Base-by-base conservation (phyloP, 2,329 filamentous ascomycete species). In the Blumeriella jaapii region DNA sequence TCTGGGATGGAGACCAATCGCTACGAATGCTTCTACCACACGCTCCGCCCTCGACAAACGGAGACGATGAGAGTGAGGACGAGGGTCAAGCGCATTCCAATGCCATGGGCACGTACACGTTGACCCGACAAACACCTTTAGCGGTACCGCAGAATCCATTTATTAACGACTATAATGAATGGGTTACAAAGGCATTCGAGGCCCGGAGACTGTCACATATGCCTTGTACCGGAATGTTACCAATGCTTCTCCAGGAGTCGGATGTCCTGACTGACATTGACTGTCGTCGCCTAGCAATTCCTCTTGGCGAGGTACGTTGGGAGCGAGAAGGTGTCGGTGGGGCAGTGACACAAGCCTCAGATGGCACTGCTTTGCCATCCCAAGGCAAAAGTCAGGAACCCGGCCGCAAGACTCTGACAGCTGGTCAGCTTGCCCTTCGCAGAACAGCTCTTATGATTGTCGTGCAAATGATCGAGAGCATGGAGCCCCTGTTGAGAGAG, bases 1-100 rank as follows among this genome's bases (percentile, higher is more conserved):
- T 93, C 11, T 95, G 87, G 87, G 87, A 94, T 46, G 80, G 80
- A 4, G 87, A 95, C 59, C 76, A 86, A 54, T 71, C 79, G 9
- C 74, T 94, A 45, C 80, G 87, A 47, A 87, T 86, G 57, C 67
- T 96, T 17, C 68, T 84, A 32, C 83, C 84, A 2, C 83, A 91
- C 54, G 69, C 69, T 10, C 63, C 71, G 35, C 59, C 68, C 46
- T 62, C 68, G 15, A 63, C 64, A 39, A 40, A 47, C 10, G 41
- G 42, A 6, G 44, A 49, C 4, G 55, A 54, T 29, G 58, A 62
- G 17, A 59, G 59, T 13, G 68, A 74, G 12, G 67, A 74, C 24
- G 71, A 76, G 30, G 74, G 83, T 39, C 67, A 73, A 46, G 66
- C 73, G 28, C 67, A 70, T 22, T 81, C 79, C 1, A 67, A 77